Conservation (phyloP, 2,329 filamentous ascomycete genomes). For the Colletotrichum somersetense region DNA sequence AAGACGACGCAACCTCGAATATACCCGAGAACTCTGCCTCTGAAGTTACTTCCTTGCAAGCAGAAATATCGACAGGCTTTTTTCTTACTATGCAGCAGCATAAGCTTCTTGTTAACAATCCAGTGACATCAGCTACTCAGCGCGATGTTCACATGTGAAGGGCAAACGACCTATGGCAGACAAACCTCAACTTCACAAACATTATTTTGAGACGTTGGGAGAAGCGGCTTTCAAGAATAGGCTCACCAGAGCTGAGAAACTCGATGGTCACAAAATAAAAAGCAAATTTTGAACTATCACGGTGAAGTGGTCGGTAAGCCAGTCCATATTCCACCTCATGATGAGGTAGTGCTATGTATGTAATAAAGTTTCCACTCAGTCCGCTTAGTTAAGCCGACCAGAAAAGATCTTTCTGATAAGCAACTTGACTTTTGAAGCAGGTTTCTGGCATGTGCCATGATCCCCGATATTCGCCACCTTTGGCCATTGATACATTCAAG, state of each 20-base stretch:
- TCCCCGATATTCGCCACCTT: slow-evolving; percentile 7
- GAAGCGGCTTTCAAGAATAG: slow-evolving; percentile 62
- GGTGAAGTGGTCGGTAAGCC: slow-evolving; percentile 50
- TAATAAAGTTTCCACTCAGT: slow-evolving; percentile 66
- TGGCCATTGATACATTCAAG: slow-evolving; percentile 44
- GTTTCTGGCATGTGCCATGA: slow-evolving; percentile 51
- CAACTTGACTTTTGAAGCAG: slow-evolving; percentile 67
- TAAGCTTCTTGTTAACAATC: not conserved
- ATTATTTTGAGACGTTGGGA: not conserved
- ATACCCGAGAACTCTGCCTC: not conserved
- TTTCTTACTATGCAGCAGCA: not conserved
- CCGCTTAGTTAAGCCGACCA: slow-evolving; percentile 68
- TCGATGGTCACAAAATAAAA: no score
- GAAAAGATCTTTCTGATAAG: slow-evolving; percentile 61
- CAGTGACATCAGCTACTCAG: not conserved
- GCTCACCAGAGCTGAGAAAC: slow-evolving; percentile 54
- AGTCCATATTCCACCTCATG: slow-evolving; percentile 47
- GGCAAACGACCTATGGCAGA: not conserved
- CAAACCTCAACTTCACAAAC: not conserved
- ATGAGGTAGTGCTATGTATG: slow-evolving; percentile 57
- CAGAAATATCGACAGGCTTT: no score
- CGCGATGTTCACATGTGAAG: not conserved
- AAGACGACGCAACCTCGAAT: not conserved
- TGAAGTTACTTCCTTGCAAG: not conserved
- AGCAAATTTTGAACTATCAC: slow-evolving; percentile 51